A percentile compares a stretch with the other conserved stretches of the same genome.
These are phyloP conservation scores for Tuber microsphaerosporum DNA, from an alignment of 495 filamentous ascomycete genomes.

Conservation along the genomic window DNA sequence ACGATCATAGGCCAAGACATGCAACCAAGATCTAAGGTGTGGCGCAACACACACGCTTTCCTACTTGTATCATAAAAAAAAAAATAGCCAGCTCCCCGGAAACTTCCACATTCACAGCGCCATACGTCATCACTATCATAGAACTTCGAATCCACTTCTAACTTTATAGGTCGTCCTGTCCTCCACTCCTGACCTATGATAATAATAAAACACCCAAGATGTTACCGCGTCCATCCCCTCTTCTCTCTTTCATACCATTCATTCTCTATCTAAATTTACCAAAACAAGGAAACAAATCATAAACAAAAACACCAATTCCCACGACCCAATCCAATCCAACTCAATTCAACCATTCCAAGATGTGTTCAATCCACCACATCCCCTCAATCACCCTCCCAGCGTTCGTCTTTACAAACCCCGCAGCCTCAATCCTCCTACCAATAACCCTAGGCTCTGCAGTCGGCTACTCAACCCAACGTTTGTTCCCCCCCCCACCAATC, in stretches of 20 bases:
- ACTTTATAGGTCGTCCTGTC: background rate
- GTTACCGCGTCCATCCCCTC: no score
- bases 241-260: no score
- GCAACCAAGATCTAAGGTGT: background rate
- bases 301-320: background rate
- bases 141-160: background rate
- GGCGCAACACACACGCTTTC: background rate
- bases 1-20: background rate
- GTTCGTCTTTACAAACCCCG: constrained; percentile 57
- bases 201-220: background rate
- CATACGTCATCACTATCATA: background rate
- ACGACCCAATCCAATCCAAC: background rate
- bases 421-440: constrained; percentile 63
- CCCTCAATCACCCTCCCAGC: constrained; percentile 55
- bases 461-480: no score
- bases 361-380: constrained; percentile 39
- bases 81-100: background rate
- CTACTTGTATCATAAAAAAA: no score
- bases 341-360: constrained; percentile 20
- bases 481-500: no score
- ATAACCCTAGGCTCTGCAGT: constrained; percentile 49
- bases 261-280: no score
- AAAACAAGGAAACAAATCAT: no score
- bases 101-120: background rate
- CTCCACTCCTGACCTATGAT: background rate